phyloP scores from a whole-genome alignment of 2,329 filamentous ascomycete species.

The Microcyclospora pomicola region DNA sequence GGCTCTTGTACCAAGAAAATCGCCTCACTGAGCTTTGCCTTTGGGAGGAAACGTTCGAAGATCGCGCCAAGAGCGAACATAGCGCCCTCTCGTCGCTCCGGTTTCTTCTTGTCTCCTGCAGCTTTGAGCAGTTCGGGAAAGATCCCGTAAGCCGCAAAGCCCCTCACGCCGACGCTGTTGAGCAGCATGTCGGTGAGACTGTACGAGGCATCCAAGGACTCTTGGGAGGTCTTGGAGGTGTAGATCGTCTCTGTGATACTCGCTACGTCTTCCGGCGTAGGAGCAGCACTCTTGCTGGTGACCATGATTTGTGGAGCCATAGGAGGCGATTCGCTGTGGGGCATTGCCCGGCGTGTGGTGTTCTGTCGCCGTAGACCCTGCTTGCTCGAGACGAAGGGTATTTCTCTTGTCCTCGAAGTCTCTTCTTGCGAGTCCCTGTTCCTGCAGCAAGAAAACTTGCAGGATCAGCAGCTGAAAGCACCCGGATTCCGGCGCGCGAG shows the following conservation, averaged over 20 bases:
- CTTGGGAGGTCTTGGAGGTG: slow-evolving; percentile 39
- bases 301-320: slow-evolving; percentile 34
- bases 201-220: slow-evolving; percentile 49
- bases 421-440: too few relatives aligned
- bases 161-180: slow-evolving; percentile 51
- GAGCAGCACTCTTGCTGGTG: slow-evolving; percentile 30
- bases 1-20: slow-evolving; percentile 72
- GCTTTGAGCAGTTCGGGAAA: slow-evolving; percentile 58
- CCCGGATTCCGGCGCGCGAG: too few relatives aligned
- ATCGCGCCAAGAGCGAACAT: slow-evolving; percentile 91
- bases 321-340: slow-evolving; percentile 37
- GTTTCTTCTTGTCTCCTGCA: slow-evolving; percentile 86
- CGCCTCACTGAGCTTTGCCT: slow-evolving; percentile 66
- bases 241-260: slow-evolving; percentile 31
- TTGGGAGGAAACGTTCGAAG: slow-evolving; percentile 74
- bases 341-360: slow-evolving; percentile 22
- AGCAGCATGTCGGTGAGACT: slow-evolving; percentile 49
- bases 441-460: too few relatives aligned
- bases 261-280: slow-evolving; percentile 33
- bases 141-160: slow-evolving; percentile 47
- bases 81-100: slow-evolving; percentile 69
- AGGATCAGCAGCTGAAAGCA: too few relatives aligned
- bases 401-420: too few relatives aligned
- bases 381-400: neutral
- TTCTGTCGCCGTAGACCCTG: neutral